These are phyloP conservation scores for Asterophora lycoperdoides DNA, from an alignment of 768 basidiomycete species.

Conservation along the genomic window DNA sequence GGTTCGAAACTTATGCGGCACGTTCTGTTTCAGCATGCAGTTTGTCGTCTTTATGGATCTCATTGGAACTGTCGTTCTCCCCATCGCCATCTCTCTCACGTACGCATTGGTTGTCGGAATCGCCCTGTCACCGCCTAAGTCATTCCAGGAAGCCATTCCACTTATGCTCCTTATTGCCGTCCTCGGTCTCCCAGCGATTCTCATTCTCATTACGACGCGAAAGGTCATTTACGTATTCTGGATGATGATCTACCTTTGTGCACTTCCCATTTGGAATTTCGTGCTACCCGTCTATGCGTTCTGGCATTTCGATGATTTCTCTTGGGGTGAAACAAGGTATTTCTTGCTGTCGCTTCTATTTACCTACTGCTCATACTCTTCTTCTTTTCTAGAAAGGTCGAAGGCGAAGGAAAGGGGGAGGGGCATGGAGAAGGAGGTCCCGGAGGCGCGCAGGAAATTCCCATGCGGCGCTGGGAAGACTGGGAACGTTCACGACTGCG, in stretches of 20 bases:
- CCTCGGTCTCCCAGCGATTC: constrained; percentile 86
- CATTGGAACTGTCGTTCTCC: constrained; percentile 85
- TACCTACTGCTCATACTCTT: constrained; percentile 11
- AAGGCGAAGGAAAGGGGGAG: constrained; percentile 79
- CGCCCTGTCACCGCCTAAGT: constrained; percentile 72
- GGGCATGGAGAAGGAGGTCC: constrained; percentile 70
- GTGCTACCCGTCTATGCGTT: constrained; percentile 93
- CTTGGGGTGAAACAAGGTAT: constrained; percentile 97
- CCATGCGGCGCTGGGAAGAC: constrained; percentile 97
- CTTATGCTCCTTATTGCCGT: constrained; percentile 85
- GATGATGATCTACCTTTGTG: constrained; percentile 94
- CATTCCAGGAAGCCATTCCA: constrained; percentile 92
- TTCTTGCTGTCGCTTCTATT: constrained; percentile 19
- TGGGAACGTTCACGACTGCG: constrained; percentile 96
- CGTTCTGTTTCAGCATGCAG: constrained; percentile 99
- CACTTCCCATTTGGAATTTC: constrained; percentile 96
- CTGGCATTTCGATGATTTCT: constrained; percentile 99
- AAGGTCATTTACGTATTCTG: constrained; percentile 96
- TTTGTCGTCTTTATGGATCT: constrained; percentile 99
- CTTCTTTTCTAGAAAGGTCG: constrained; percentile 70
- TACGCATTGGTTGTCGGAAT: constrained; percentile 83
- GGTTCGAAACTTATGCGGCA: constrained; percentile 95
- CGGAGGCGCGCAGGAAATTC: constrained; percentile 55
- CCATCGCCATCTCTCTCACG: constrained; percentile 89
- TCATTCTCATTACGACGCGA: constrained; percentile 91